These are phyloP conservation scores for Aspergillus alliaceus DNA, from an alignment of 2,329 filamentous ascomycete species.

Conservation along the genomic window DNA sequence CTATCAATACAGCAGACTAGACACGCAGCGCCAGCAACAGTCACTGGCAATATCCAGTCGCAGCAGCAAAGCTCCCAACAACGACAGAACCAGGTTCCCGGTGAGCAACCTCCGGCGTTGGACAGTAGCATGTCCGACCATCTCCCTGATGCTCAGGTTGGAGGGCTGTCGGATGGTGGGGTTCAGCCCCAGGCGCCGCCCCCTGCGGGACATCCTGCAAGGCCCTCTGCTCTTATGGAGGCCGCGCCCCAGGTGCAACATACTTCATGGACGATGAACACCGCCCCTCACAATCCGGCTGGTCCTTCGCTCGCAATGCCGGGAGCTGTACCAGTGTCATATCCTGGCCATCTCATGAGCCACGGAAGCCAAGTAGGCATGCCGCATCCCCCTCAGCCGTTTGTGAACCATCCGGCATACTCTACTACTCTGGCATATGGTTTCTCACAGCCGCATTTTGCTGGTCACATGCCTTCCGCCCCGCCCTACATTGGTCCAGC, in stretches of 20 bases:
- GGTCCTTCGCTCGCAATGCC: background rate
- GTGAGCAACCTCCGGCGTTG: background rate
- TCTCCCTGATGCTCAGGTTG: background rate
- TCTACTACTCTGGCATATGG: background rate
- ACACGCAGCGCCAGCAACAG: background rate
- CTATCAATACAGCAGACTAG: background rate
- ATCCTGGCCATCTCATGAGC: background rate
- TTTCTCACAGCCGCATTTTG: background rate
- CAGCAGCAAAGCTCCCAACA: background rate
- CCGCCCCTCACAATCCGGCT: background rate
- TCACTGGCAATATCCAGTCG: background rate
- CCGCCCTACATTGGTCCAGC: background rate
- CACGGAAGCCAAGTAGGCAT: background rate
- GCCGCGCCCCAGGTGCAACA: background rate
- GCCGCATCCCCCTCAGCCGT: background rate
- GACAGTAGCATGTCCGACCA: background rate
- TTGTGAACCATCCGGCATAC: background rate
- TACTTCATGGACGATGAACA: background rate
- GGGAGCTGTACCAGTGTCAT: background rate
- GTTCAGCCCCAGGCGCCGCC: background rate
- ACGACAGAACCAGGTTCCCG: background rate
- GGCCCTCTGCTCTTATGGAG: background rate
- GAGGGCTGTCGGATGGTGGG: background rate
- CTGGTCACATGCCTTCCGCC: background rate
- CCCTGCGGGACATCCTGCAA: background rate